phyloP scores from a whole-genome alignment of 805 yeast species.

The Debaryomyces castellii region DNA sequence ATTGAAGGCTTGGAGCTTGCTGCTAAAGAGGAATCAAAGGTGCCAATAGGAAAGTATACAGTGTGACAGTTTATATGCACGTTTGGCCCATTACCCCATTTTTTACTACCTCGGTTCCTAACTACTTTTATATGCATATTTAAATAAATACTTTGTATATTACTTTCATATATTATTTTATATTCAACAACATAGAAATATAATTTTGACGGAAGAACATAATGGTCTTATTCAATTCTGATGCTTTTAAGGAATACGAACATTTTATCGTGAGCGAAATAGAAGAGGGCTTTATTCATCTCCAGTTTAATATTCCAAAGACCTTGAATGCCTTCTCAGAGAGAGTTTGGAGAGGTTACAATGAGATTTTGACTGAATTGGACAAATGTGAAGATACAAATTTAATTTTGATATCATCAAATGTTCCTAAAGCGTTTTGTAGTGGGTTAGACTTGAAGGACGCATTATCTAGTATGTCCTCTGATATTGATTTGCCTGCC shows the following conservation, averaged over 20 bases:
- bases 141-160: neutral
- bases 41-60: slow-evolving; percentile 49
- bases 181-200: no score
- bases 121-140: neutral
- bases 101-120: slow-evolving; percentile 3
- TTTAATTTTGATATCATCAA: slow-evolving; percentile 54
- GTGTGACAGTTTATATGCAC: slow-evolving; percentile 24
- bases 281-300: slow-evolving; percentile 50
- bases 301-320: slow-evolving; percentile 62
- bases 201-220: neutral
- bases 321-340: slow-evolving; percentile 58
- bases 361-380: slow-evolving; percentile 44
- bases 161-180: no score
- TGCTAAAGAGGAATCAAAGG: slow-evolving; percentile 41
- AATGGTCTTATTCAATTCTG: slow-evolving; percentile 12
- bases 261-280: slow-evolving; percentile 41
- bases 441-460: slow-evolving; percentile 64
- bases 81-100: neutral
- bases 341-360: slow-evolving; percentile 57
- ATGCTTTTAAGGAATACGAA: slow-evolving; percentile 22
- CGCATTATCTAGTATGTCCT: slow-evolving; percentile 13
- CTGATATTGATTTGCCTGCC: slow-evolving; percentile 5
- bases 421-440: slow-evolving; percentile 55
- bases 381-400: slow-evolving; percentile 46
- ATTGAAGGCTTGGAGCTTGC: slow-evolving; percentile 56